phyloP scores from a whole-genome alignment of 176 grass and related monocot species.

The Otatea glauca region DNA sequence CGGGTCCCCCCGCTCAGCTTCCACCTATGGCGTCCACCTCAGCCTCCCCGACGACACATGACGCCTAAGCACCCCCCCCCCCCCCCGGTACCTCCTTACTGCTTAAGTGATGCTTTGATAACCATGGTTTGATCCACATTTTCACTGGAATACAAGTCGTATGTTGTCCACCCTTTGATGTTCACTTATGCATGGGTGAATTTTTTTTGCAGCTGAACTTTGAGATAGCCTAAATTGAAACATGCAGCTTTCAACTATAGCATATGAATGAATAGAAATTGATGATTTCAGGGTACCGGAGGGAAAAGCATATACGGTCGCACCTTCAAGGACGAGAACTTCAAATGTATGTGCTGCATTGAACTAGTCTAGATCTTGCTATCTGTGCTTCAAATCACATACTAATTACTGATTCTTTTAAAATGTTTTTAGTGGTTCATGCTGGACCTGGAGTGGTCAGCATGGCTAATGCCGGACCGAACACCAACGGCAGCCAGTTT shows the following conservation, averaged over 20 bases:
- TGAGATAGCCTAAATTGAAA: neutral
- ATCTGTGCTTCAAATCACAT: neutral
- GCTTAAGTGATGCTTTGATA: too few relatives aligned
- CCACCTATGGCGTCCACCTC: too few relatives aligned
- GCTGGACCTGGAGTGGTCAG: slow-evolving; percentile 78
- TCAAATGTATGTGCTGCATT: slow-evolving; percentile 66
- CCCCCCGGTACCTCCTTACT: too few relatives aligned
- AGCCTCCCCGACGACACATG: too few relatives aligned
- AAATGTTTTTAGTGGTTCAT: slow-evolving; percentile 70
- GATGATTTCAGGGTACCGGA: slow-evolving; percentile 74
- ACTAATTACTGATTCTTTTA: slow-evolving; percentile 11
- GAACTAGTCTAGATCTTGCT: neutral
- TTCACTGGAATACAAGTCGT: neutral
- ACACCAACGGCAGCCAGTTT: slow-evolving; percentile 96
- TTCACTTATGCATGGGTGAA: slow-evolving; percentile 6
- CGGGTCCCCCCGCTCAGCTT: too few relatives aligned
- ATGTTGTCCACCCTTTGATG: neutral
- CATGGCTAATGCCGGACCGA: slow-evolving; percentile 96
- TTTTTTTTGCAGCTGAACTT: neutral
- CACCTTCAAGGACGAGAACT: slow-evolving; percentile 96
- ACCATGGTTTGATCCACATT: neutral
- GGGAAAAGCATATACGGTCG: slow-evolving; percentile 95
- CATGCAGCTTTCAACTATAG: neutral
- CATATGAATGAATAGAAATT: slow-evolving; percentile 20
- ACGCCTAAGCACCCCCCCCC: too few relatives aligned